phyloP scores from a whole-genome alignment of 169 alveolate species.

The Toxoplasma gondii region DNA sequence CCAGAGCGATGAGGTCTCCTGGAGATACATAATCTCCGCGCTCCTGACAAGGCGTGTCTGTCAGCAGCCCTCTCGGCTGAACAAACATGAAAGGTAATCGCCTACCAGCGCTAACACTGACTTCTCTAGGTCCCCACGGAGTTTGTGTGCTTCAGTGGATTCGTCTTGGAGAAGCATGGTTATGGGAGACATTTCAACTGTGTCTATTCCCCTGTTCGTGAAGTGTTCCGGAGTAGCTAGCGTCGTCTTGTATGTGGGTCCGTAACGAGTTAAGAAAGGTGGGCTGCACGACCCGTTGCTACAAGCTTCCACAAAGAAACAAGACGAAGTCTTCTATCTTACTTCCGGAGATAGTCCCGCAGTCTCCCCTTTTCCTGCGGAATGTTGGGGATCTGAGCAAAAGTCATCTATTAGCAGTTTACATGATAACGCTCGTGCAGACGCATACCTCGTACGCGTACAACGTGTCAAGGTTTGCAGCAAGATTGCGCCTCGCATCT shows the following conservation, averaged over 20 bases:
- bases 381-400: neutral
- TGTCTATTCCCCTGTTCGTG: neutral
- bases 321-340: neutral
- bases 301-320: neutral
- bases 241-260: constrained; percentile 1
- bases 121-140: neutral
- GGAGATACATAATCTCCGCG: constrained; percentile 11
- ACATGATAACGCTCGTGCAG: neutral
- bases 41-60: neutral
- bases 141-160: neutral
- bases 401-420: neutral
- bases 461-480: neutral
- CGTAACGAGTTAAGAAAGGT: constrained; percentile 23
- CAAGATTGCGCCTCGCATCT: neutral
- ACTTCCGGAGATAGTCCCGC: neutral
- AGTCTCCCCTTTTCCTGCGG: neutral
- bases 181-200: neutral
- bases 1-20: neutral
- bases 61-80: neutral
- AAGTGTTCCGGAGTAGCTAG: constrained; percentile 19
- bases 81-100: neutral
- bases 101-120: constrained; percentile 13
- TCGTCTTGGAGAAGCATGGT: neutral
- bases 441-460: neutral
- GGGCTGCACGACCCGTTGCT: neutral